phyloP scores from a whole-genome alignment of 768 basidiomycete species.

The Mycena olivaceomarginata region DNA sequence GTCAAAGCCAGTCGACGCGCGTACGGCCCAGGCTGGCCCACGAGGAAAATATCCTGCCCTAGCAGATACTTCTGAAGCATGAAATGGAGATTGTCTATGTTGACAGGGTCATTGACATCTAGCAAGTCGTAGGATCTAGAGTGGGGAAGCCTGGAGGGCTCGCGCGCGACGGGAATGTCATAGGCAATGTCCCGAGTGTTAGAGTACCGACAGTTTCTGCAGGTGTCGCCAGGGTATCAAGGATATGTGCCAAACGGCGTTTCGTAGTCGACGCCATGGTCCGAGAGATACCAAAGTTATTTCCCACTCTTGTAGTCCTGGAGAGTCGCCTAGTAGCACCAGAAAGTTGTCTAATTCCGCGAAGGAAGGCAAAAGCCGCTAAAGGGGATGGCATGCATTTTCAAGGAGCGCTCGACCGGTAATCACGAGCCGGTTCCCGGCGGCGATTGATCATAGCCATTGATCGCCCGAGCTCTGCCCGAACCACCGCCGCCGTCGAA shows the following conservation, averaged over 20 bases:
- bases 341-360: slow-evolving; percentile 18
- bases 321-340: not conserved
- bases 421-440: not conserved
- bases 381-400: slow-evolving; percentile 4
- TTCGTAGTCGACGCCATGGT: slow-evolving; percentile 58
- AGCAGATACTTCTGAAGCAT: slow-evolving; percentile 82
- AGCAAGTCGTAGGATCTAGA: slow-evolving; percentile 62
- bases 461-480: not conserved
- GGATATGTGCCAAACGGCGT: slow-evolving; percentile 64
- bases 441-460: not conserved
- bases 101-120: slow-evolving; percentile 71
- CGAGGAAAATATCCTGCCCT: slow-evolving; percentile 80
- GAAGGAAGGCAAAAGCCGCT: slow-evolving; percentile 21
- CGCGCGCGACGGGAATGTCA: slow-evolving; percentile 69
- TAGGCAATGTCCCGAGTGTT: slow-evolving; percentile 75
- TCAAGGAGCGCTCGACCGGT: not conserved
- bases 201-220: slow-evolving; percentile 70
- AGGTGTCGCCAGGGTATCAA: slow-evolving; percentile 64
- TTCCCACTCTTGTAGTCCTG: not conserved
- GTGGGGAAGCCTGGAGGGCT: slow-evolving; percentile 70
- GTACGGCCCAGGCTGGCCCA: slow-evolving; percentile 82
- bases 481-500: not conserved
- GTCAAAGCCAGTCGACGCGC: slow-evolving; percentile 77
- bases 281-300: not conserved
- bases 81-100: slow-evolving; percentile 76